A percentile compares a stretch with the other conserved stretches of the same genome.
Evolutionary conservation across 2,329 filamentous ascomycete genomes (phyloP).

Genomic region (Lasiodiplodia gonubiensis): DNA sequence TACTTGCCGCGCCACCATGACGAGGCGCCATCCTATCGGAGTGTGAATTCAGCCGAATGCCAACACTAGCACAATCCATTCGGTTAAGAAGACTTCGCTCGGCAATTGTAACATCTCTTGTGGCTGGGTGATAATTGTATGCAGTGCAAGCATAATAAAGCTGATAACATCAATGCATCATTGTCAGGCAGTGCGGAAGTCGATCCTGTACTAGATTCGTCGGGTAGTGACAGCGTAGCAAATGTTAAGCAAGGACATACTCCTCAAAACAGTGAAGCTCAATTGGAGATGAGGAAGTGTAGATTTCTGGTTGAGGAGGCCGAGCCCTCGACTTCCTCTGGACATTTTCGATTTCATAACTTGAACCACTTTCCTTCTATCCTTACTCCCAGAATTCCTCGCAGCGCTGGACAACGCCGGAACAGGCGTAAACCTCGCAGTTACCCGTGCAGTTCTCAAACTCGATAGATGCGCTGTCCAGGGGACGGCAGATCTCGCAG

Average conservation of each 20-base stretch:
- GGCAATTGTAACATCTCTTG: too few relatives aligned
- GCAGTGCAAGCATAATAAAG: too few relatives aligned
- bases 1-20: neutral
- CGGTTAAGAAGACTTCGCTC: too few relatives aligned
- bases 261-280: neutral
- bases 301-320: neutral
- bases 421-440: slow-evolving; percentile 2
- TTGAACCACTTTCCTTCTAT: neutral
- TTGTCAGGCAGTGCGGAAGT: too few relatives aligned
- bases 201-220: too few relatives aligned
- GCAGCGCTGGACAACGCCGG: neutral
- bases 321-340: too few relatives aligned
- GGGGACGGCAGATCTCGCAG: neutral
- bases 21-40: neutral
- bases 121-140: too few relatives aligned
- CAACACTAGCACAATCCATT: neutral
- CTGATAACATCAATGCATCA: too few relatives aligned
- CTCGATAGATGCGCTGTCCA: neutral
- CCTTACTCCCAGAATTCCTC: slow-evolving; percentile 13
- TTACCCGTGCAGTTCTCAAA: slow-evolving; percentile 15
- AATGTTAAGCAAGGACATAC: neutral
- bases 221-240: too few relatives aligned
- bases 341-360: neutral
- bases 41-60: neutral
- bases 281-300: neutral